Percentiles rank a stretch among this genome's conserved stretches.
Evolutionary conservation across 2,329 filamentous ascomycete genomes (phyloP).

Genomic region (Rhytidhysteron rufulum): DNA sequence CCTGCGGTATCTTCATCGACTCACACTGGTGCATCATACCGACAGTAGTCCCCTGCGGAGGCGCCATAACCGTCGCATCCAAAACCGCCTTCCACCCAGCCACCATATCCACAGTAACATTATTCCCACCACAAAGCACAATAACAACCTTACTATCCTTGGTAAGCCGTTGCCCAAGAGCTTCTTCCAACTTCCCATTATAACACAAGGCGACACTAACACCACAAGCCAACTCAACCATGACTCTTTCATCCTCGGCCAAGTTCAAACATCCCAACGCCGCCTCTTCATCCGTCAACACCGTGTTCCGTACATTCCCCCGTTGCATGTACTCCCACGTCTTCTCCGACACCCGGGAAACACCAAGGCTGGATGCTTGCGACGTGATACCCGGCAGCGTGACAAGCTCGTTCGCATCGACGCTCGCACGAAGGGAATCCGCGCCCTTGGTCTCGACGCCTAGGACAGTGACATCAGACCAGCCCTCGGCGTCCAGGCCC

Average conservation of each 20-base stretch:
- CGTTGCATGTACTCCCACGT: slow-evolving; percentile 58
- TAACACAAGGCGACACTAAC: slow-evolving; percentile 68
- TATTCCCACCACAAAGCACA: slow-evolving; percentile 70
- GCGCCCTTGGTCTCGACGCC: slow-evolving; percentile 73
- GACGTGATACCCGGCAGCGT: slow-evolving; percentile 68
- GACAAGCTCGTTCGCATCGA: slow-evolving; percentile 53
- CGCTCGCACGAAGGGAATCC: slow-evolving; percentile 61
- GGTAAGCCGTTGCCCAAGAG: slow-evolving; percentile 40
- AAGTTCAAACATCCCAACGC: slow-evolving; percentile 70
- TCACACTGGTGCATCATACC: too few species aligned
- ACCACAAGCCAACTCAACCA: slow-evolving; percentile 81
- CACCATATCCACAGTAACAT: slow-evolving; percentile 41
- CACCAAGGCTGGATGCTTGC: slow-evolving; percentile 69
- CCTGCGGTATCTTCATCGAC: too few species aligned
- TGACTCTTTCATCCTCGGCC: slow-evolving; percentile 71
- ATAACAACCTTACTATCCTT: slow-evolving; percentile 71
- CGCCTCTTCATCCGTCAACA: slow-evolving; percentile 70
- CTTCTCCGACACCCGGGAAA: slow-evolving; percentile 59
- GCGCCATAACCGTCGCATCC: too few species aligned
- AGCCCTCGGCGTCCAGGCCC: slow-evolving; percentile 51
- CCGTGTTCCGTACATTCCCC: slow-evolving; percentile 54
- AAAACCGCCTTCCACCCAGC: too few species aligned
- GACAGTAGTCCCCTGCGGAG: too few species aligned
- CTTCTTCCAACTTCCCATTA: slow-evolving; percentile 55
- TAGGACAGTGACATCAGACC: slow-evolving; percentile 45